phyloP scores from a whole-genome alignment of 2,329 filamentous ascomycete species.

The Pseudogymnoascus sp. region DNA sequence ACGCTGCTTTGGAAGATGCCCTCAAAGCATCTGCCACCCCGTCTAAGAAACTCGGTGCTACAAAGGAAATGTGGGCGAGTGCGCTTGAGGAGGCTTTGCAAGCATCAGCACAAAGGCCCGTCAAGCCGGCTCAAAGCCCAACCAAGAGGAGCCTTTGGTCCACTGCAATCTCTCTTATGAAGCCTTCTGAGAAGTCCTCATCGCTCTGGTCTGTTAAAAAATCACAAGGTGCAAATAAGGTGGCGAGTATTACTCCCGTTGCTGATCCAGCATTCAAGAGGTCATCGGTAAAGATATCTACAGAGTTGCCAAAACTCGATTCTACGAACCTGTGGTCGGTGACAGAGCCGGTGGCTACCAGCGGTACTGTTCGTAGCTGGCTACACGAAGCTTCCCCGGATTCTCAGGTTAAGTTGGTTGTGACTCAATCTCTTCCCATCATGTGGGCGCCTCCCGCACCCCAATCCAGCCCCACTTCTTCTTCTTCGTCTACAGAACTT shows the following conservation, averaged over 20 bases:
- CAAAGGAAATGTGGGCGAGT: constrained; percentile 7
- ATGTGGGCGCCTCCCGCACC: constrained; percentile 7
- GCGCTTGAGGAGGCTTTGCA: constrained; percentile 4
- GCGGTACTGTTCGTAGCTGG: not conserved
- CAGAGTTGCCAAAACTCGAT: constrained; percentile 1
- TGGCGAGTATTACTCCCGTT: not conserved
- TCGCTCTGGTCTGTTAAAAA: constrained; percentile 4
- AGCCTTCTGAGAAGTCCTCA: not conserved
- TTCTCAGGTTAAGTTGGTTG: not conserved
- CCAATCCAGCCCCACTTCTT: constrained; percentile 3
- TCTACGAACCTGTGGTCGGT: not conserved
- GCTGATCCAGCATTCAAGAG: not conserved
- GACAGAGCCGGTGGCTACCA: not conserved
- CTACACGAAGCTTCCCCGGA: not conserved
- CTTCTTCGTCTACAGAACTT: not conserved
- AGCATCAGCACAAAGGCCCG: not conserved
- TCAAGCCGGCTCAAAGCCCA: not conserved
- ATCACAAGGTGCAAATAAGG: not conserved
- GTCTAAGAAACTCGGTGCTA: not conserved
- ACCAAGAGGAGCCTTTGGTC: constrained; percentile 6
- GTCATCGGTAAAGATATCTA: not conserved
- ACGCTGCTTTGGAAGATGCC: not conserved
- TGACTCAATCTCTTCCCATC: constrained; percentile 8
- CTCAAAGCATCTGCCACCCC: not conserved
- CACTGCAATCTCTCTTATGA: constrained; percentile 2